Percentiles rank a stretch among this genome's conserved stretches.
Evolutionary conservation across 257 asterid species (phyloP).

Genomic region (Paulownia fortunei): DNA sequence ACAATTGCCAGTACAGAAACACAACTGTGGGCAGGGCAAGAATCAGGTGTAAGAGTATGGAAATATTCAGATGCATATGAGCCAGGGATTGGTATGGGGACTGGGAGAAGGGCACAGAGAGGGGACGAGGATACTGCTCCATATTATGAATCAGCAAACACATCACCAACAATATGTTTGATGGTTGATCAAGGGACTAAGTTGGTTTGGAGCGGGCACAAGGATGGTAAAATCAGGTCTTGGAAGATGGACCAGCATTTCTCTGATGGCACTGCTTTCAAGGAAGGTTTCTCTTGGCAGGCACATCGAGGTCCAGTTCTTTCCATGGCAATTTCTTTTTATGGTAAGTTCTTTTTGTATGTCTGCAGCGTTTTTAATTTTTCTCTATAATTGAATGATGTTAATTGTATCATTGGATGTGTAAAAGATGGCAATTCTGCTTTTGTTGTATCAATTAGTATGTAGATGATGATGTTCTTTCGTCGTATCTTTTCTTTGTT

Average conservation of each 20-base stretch:
- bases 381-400: neutral
- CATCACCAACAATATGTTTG: slow-evolving; percentile 62
- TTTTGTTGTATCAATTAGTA: neutral
- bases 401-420: neutral
- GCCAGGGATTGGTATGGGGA: slow-evolving; percentile 48
- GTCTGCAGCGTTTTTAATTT: neutral
- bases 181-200: slow-evolving; percentile 74
- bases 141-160: slow-evolving; percentile 65
- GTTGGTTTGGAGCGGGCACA: slow-evolving; percentile 93
- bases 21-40: slow-evolving; percentile 88
- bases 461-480: neutral
- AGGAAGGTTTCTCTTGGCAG: slow-evolving; percentile 93
- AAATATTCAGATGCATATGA: slow-evolving; percentile 71
- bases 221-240: slow-evolving; percentile 79
- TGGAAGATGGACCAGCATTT: slow-evolving; percentile 81
- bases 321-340: slow-evolving; percentile 67
- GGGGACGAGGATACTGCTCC: slow-evolving; percentile 93
- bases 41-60: slow-evolving; percentile 87
- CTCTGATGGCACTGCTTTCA: slow-evolving; percentile 56
- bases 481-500: neutral
- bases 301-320: slow-evolving; percentile 86
- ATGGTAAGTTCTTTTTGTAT: slow-evolving; percentile 52
- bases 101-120: slow-evolving; percentile 60
- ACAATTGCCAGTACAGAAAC: slow-evolving; percentile 77
- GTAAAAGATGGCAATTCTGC: neutral